phyloP scores from a whole-genome alignment of 2,329 filamentous ascomycete species.

The Aspergillus latus region DNA sequence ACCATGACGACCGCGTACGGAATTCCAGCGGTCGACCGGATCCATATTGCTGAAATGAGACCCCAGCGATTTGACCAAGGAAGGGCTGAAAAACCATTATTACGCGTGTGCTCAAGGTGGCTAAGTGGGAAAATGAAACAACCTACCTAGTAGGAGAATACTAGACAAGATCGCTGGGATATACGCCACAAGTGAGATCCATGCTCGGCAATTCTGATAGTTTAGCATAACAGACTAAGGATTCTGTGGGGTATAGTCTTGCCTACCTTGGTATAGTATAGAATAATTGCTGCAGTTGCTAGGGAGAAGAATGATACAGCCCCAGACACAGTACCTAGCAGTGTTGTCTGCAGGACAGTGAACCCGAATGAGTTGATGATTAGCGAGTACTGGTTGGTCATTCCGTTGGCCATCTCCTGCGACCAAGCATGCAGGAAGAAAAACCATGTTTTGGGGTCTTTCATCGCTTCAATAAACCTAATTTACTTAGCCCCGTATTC shows the following conservation, averaged over 20 bases:
- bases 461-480: slow-evolving; percentile 33
- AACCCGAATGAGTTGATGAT: slow-evolving; percentile 50
- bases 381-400: slow-evolving; percentile 46
- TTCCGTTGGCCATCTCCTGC: slow-evolving; percentile 36
- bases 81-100: too few species aligned
- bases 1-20: slow-evolving; percentile 44
- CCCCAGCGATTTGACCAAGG: too few species aligned
- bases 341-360: slow-evolving; percentile 27
- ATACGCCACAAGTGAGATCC: slow-evolving; percentile 33
- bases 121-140: neutral
- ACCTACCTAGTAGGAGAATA: slow-evolving; percentile 31
- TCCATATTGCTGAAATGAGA: too few species aligned
- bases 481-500: neutral
- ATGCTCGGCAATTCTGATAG: slow-evolving; percentile 1
- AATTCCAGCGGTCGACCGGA: slow-evolving; percentile 37
- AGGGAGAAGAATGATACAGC: slow-evolving; percentile 31
- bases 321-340: slow-evolving; percentile 27
- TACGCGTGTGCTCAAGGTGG: neutral
- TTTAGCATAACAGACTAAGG: too few species aligned
- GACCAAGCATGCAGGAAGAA: slow-evolving; percentile 38
- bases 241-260: too few species aligned
- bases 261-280: slow-evolving; percentile 32
- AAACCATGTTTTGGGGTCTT: slow-evolving; percentile 37
- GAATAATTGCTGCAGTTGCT: slow-evolving; percentile 27
- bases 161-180: slow-evolving; percentile 39